Evolutionary conservation across 257 asterid species (phyloP).

Genomic region (Fraxinus anomala): DNA sequence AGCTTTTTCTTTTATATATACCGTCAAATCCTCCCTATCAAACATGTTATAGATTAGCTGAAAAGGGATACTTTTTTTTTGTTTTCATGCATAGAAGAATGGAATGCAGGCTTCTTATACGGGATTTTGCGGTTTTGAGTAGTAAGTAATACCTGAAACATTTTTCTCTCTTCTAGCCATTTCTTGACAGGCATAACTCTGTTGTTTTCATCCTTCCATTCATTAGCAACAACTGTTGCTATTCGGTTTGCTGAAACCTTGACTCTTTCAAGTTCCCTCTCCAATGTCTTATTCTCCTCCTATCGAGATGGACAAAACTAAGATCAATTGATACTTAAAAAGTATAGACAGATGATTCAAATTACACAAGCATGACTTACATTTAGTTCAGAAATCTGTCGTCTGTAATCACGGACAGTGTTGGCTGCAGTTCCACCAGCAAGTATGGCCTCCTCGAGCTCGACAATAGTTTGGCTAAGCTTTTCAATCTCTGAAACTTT

Average conservation of each 20-base stretch:
- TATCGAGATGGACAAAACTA: slow-evolving; percentile 27
- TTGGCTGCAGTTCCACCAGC: slow-evolving; percentile 85
- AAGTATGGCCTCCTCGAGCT: slow-evolving; percentile 87
- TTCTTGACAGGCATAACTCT: slow-evolving; percentile 93
- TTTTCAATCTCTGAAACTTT: slow-evolving; percentile 81
- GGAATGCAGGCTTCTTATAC: neutral
- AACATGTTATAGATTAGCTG: neutral
- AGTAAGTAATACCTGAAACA: slow-evolving; percentile 54
- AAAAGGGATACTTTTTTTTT: too few relatives aligned
- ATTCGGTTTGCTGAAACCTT: slow-evolving; percentile 84
- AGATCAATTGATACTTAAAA: slow-evolving; percentile 13
- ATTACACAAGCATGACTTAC: slow-evolving; percentile 34
- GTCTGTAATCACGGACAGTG: slow-evolving; percentile 60
- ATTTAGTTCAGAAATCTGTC: slow-evolving; percentile 68
- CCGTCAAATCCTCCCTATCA: neutral
- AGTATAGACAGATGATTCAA: neutral
- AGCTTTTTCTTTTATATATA: neutral
- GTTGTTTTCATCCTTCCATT: slow-evolving; percentile 91
- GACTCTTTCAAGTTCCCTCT: slow-evolving; percentile 81
- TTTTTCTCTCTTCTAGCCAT: slow-evolving; percentile 91
- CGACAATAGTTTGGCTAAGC: slow-evolving; percentile 71
- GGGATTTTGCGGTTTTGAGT: neutral
- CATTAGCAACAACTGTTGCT: slow-evolving; percentile 82
- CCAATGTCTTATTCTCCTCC: slow-evolving; percentile 89
- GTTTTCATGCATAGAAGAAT: neutral